Evolutionary conservation across 306 rosid genomes (phyloP), one percentile per base, ranked within the genome.

Genomic region (Begonia fuchsioides): DNA sequence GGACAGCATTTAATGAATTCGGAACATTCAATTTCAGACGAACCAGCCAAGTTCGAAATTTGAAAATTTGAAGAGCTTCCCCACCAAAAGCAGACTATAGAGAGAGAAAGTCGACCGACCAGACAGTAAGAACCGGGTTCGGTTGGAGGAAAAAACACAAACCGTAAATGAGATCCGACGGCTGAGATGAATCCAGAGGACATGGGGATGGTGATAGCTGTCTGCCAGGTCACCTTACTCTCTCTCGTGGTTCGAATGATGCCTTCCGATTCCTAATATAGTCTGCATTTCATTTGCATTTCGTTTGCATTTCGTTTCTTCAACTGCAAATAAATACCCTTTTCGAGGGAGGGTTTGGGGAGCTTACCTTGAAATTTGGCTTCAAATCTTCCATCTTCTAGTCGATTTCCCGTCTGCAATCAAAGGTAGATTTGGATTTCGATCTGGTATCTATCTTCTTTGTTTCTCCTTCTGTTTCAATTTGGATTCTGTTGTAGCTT

Each of bases 201-300:
- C 45, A n/a, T 41, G 45, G 45, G 3, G 45, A n/a, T 41, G 45
- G 12, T 41, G 56, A 61, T 61, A 68, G 68, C 68, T 61, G 72
- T 61, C 76, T 65, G 68, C 72, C 72, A 71, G 76, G 65, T 65
- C 72, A 65, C 65, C 57, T 62, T 49, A 56, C 61, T 65, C 61
- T 65, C 65, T 56, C 68, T 56, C 65, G 68, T 71, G 68, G 72
- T 66, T 47, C 65, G 65, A 71, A 71, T 65, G 76, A 71, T 71
- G 1, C 32, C 32, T 20, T 65, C 72, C 47, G 43, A 50, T 3
- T 44, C 12, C 7, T 44, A 50, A 62, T 60, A 63, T 64, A 67
- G 62, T 32, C 53, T 19, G 43, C 58, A 63, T 62, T 67, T 64
- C 71, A 66, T 66, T 45, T 66, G 58, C 72, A 63, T 72, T 59